phyloP scores from a whole-genome alignment of 768 basidiomycete species.

The Brasilioporus rufonigricans region DNA sequence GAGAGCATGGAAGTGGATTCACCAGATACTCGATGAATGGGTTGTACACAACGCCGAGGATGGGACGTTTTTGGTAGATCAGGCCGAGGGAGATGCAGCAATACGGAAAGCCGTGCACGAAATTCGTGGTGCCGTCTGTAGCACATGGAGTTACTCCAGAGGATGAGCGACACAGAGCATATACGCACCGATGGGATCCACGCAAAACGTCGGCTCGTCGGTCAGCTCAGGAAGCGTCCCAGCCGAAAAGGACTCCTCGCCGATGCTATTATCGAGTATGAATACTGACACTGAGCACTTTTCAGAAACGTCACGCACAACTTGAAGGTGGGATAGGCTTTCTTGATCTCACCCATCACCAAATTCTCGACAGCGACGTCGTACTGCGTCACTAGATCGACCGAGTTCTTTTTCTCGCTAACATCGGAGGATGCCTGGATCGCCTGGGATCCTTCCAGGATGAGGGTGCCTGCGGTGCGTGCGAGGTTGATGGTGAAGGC shows the following conservation, averaged over 20 bases:
- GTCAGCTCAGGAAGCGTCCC: constrained; percentile 70
- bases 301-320: constrained; percentile 59
- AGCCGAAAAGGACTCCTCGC: constrained; percentile 88
- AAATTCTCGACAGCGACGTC: constrained; percentile 89
- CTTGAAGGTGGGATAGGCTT: constrained; percentile 69
- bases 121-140: constrained; percentile 85
- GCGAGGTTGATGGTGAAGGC: constrained; percentile 71
- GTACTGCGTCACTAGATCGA: constrained; percentile 93
- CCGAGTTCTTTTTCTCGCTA: constrained; percentile 89
- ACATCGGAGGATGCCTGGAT: constrained; percentile 61
- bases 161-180: neutral
- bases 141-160: neutral
- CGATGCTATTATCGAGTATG: constrained; percentile 55
- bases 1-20: neutral
- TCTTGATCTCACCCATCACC: constrained; percentile 65
- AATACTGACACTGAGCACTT: neutral
- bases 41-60: constrained; percentile 91
- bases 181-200: constrained; percentile 84
- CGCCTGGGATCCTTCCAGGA: constrained; percentile 72
- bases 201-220: constrained; percentile 91
- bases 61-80: constrained; percentile 75
- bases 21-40: constrained; percentile 87
- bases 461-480: constrained; percentile 69
- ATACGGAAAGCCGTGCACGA: constrained; percentile 82
- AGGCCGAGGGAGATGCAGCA: constrained; percentile 91